Base-by-base conservation (phyloP, 768 basidiomycete species). In the Cubamyces sp. region DNA sequence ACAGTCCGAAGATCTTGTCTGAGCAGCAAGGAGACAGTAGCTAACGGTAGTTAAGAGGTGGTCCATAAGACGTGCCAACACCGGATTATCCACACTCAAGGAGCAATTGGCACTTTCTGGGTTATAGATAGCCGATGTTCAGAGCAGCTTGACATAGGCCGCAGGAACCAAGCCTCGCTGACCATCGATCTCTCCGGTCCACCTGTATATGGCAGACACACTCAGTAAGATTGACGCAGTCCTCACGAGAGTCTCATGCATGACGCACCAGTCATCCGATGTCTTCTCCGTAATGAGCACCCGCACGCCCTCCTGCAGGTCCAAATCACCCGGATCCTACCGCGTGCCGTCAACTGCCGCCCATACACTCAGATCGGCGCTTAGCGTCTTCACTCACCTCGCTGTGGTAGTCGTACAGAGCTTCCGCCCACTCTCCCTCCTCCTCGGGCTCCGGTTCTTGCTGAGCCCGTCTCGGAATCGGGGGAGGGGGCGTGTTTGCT, bases 381-480 rank as follows among this genome's bases (percentile, higher is more conserved):
- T 4, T 9, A 12, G 54, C 9, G 30, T 45, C 0, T 5, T 15
- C n/a, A 64, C 75, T 42, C 66, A 91, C 91, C 67, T 77, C 76
- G 53, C 90, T 86, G 45, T 76, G 76, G 75, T 90, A 93, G 62
- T 90, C 90, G 69, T 92, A 93, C 73, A 91, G 66, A 5, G 79
- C 91, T 67, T 92, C 86, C 16, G 84, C 90, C 91, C 91, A 93
- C 63, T 90, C 87, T 4, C 88, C 90, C 37, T 74, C 72, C 59
- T 75, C 75, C 47, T 78, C 77, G 2, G 71, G 70, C 64, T 77
- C 77, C 11, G 68, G 72, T 55, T 72, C 72, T 60, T 75, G 73
- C 34, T 73, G 75, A 16, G 43, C 39, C 40, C 75, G 75, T 6
- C 70, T 68, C 72, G 66, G 74, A 40, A 69, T 60, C 50, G 69